A percentile compares a stretch with the other conserved stretches of the same genome.
These are phyloP conservation scores for Ailanthus altissimus DNA, from an alignment of 345 rosid species.

Conservation along the genomic window DNA sequence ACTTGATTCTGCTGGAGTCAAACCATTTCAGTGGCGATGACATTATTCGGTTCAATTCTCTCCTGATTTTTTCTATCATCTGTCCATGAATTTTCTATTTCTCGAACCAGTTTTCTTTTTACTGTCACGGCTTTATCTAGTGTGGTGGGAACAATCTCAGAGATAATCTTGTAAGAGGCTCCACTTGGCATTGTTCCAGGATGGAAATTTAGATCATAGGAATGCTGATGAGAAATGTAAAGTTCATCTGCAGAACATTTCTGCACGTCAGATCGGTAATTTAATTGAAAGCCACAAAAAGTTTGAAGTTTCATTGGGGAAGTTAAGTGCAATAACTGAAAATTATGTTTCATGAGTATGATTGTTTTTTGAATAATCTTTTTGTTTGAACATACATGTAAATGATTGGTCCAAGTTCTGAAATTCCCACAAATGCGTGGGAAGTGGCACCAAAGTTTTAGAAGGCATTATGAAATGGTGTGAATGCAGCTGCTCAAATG, in stretches of 20 bases:
- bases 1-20: constrained; percentile 19
- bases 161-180: constrained; percentile 14
- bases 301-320: constrained; percentile 1
- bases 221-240: constrained; percentile 14
- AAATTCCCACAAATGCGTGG: neutral
- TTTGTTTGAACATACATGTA: neutral
- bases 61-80: constrained; percentile 26
- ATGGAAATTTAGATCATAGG: constrained; percentile 38
- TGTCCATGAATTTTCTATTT: constrained; percentile 17
- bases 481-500: neutral
- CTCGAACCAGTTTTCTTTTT: constrained; percentile 23
- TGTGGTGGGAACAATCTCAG: constrained; percentile 51
- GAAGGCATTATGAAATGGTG: neutral
- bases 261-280: constrained; percentile 16
- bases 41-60: constrained; percentile 24
- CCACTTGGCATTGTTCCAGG: constrained; percentile 24
- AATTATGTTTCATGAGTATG: neutral
- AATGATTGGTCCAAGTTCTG: no score
- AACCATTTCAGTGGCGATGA: constrained; percentile 14
- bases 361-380: neutral
- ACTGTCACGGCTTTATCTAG: constrained; percentile 45
- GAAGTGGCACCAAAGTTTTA: neutral
- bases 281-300: neutral
- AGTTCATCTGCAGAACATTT: constrained; percentile 31
- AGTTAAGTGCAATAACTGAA: neutral